These are phyloP conservation scores for Coemansia sp. DNA, from an alignment of 192 early-diverging fungal genomes.

Conservation along the genomic window DNA sequence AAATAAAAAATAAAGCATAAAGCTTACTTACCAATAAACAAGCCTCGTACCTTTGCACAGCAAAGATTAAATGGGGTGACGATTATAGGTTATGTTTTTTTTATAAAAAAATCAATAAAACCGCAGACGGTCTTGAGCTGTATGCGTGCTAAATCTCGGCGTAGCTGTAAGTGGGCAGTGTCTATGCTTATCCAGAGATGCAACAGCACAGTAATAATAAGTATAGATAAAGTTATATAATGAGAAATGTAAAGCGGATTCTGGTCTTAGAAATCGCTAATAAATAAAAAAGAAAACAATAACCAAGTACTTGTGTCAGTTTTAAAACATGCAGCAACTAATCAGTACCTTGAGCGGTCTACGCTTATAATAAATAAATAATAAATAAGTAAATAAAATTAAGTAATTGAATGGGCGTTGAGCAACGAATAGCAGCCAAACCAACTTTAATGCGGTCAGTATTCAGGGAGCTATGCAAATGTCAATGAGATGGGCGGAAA, in stretches of 20 bases:
- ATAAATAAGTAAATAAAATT: neutral
- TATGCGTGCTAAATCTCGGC: neutral
- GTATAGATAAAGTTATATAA: neutral
- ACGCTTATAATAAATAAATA: slow-evolving; percentile 2
- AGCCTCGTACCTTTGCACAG: neutral
- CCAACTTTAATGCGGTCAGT: neutral
- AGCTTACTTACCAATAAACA: neutral
- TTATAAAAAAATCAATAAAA: neutral
- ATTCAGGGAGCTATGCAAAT: neutral
- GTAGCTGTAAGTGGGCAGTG: neutral
- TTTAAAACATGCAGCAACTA: neutral
- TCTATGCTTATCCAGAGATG: neutral
- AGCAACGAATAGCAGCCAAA: neutral
- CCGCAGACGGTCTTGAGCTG: neutral
- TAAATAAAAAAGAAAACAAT: slow-evolving; percentile 5
- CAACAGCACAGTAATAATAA: neutral
- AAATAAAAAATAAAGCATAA: neutral
- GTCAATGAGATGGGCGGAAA: neutral
- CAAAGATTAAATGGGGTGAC: no score
- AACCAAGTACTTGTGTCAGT: neutral
- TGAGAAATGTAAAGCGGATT: neutral
- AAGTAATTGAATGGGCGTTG: neutral
- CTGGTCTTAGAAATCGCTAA: neutral
- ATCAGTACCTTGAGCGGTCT: neutral
- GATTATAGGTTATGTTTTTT: no score